phyloP scores from a whole-genome alignment of 257 asterid species.

The Nicotiana knightiana region DNA sequence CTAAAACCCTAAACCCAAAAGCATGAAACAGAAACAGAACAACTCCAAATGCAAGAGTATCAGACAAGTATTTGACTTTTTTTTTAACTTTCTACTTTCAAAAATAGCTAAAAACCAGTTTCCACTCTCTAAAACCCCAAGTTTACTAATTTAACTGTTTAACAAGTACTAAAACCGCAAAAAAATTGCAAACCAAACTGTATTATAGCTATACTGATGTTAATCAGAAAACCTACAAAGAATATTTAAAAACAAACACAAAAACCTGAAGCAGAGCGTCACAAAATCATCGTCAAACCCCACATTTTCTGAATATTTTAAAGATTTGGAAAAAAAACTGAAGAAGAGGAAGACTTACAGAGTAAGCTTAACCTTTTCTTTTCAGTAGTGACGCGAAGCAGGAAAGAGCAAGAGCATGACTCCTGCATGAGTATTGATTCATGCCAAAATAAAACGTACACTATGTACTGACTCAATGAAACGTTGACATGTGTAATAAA shows the following conservation, averaged over 20 bases:
- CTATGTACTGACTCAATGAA: too few relatives aligned
- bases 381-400: too few relatives aligned
- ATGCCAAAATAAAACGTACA: too few relatives aligned
- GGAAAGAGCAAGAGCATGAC: too few relatives aligned
- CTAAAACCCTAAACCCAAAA: not conserved
- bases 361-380: not conserved
- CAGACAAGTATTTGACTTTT: not conserved
- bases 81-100: not conserved
- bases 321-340: not conserved
- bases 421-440: too few relatives aligned
- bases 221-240: not conserved
- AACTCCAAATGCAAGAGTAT: slow-evolving; percentile 4
- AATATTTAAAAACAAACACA: not conserved
- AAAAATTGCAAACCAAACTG: not conserved
- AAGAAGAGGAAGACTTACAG: not conserved
- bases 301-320: not conserved
- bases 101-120: not conserved
- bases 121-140: not conserved
- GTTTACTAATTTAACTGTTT: too few relatives aligned
- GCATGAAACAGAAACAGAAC: not conserved
- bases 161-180: not conserved
- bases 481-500: too few relatives aligned
- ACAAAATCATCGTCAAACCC: not conserved
- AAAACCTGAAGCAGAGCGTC: not conserved
- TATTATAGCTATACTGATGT: not conserved